A percentile compares a stretch with the other conserved stretches of the same genome.
phyloP scores from a whole-genome alignment of 129 eudicot genomes.

The Lactuca saligna region DNA sequence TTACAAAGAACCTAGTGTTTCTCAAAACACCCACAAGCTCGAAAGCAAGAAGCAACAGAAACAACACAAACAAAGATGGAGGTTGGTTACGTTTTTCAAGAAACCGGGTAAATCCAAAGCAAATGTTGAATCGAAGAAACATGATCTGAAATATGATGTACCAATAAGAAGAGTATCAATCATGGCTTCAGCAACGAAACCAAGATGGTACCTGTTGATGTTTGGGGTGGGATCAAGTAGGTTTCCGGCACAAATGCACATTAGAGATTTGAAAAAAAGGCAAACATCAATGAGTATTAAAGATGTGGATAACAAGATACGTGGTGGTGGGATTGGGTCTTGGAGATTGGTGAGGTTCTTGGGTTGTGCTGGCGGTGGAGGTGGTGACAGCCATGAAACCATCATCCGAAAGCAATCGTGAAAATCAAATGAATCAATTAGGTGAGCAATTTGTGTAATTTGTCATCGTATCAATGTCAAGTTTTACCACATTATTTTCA shows the following conservation, averaged over 20 bases:
- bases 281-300: conserved; percentile 26
- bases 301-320: conserved; percentile 4
- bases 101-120: conserved; percentile 25
- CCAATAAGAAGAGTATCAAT: conserved; percentile 37
- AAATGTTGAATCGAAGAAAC: conserved; percentile 20
- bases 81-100: conserved; percentile 19
- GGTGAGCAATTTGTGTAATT: conserved; percentile 21
- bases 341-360: conserved; percentile 45
- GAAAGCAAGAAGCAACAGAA: conserved; percentile 17
- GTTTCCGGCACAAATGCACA: conserved; percentile 36
- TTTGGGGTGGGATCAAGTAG: conserved; percentile 43
- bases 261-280: conserved; percentile 57
- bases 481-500: conserved; percentile 10
- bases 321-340: conserved; percentile 28
- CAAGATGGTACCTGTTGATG: conserved; percentile 52
- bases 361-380: conserved; percentile 46
- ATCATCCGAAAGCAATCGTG: conserved; percentile 23
- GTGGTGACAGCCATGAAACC: conserved; percentile 30
- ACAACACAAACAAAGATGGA: conserved; percentile 18
- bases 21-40: conserved; percentile 14
- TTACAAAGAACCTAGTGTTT: conserved; percentile 27
- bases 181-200: conserved; percentile 41
- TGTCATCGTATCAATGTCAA: conserved; percentile 15
- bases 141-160: conserved; percentile 30
- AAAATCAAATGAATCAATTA: conserved; percentile 24